Evolutionary conservation across 192 early-diverging fungal species (phyloP).

Genomic region (Haplosporangium gracile): DNA sequence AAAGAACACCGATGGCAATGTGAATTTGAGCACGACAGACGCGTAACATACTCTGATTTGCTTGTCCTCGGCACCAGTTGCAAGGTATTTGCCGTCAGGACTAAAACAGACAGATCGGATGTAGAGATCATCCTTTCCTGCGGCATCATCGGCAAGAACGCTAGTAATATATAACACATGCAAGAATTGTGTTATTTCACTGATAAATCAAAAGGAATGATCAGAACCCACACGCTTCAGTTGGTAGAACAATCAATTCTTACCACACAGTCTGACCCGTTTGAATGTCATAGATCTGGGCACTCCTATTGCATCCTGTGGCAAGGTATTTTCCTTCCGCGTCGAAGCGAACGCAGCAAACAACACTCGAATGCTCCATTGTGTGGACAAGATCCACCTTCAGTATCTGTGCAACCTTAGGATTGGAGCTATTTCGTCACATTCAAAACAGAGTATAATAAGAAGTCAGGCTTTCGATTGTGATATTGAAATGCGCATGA

Average conservation of each 20-base stretch:
- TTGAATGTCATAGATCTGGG: slow-evolving; percentile 87
- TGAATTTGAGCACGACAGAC: background rate
- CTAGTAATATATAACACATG: slow-evolving; percentile 45
- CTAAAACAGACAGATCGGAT: slow-evolving; percentile 97
- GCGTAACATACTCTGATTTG: slow-evolving; percentile 78
- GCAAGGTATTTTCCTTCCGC: slow-evolving; percentile 92
- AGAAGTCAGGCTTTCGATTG: background rate
- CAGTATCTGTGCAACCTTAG: slow-evolving; percentile 71
- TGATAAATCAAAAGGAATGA: too few relatives aligned
- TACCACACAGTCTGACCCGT: slow-evolving; percentile 83
- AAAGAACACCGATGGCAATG: background rate
- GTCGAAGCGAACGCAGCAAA: slow-evolving; percentile 98
- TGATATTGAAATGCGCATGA: background rate
- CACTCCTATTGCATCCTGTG: slow-evolving; percentile 94
- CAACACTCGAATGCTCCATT: slow-evolving; percentile 78
- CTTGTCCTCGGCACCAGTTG: slow-evolving; percentile 97
- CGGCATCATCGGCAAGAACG: slow-evolving; percentile 81
- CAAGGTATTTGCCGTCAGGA: slow-evolving; percentile 90
- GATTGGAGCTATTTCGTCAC: slow-evolving; percentile 65
- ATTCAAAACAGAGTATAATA: background rate
- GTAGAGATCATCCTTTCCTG: slow-evolving; percentile 89
- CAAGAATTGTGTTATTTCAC: too few relatives aligned
- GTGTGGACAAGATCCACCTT: slow-evolving; percentile 75
- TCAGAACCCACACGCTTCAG: too few relatives aligned
- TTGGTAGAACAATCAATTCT: background rate